phyloP scores from a whole-genome alignment of 1,139 yeast genomes.

The Nakaseomyces glabratus region DNA sequence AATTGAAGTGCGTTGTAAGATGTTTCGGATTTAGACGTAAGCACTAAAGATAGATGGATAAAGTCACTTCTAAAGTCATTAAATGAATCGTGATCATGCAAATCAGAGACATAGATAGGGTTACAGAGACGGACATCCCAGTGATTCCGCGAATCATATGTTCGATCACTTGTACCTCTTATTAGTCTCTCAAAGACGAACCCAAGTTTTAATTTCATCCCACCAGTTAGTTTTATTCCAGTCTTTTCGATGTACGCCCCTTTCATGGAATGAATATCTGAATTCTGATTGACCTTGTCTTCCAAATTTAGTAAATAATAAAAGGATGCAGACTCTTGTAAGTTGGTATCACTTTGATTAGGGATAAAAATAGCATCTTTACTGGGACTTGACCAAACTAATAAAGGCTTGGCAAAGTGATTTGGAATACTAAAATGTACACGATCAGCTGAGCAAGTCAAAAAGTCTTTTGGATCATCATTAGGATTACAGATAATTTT shows the following conservation, averaged over 20 bases:
- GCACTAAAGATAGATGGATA: constrained; percentile 66
- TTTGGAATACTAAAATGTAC: constrained; percentile 67
- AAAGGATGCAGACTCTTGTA: constrained; percentile 43
- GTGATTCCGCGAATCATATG: constrained; percentile 57
- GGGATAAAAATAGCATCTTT: constrained; percentile 39
- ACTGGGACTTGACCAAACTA: constrained; percentile 53
- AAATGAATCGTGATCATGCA: constrained; percentile 59
- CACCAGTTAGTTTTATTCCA: constrained; percentile 52
- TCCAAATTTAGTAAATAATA: constrained; percentile 38
- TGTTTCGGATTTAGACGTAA: constrained; percentile 40
- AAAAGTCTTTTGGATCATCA: constrained; percentile 52
- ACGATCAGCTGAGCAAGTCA: constrained; percentile 56
- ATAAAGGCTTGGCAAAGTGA: constrained; percentile 47
- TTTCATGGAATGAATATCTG: constrained; percentile 20
- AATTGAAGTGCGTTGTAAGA: constrained; percentile 67
- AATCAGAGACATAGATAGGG: constrained; percentile 48
- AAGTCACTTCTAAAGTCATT: constrained; percentile 69
- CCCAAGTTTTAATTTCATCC: constrained; percentile 50
- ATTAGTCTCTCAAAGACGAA: constrained; percentile 46
- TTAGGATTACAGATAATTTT: constrained; percentile 50
- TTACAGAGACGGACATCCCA: constrained; percentile 54
- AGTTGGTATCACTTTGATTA: constrained; percentile 32
- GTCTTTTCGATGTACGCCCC: constrained; percentile 38
- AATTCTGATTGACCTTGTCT: constrained; percentile 16
- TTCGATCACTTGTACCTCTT: constrained; percentile 33